Evolutionary conservation across 345 rosid species (phyloP).

Genomic region (Eucalyptus decipiens): DNA sequence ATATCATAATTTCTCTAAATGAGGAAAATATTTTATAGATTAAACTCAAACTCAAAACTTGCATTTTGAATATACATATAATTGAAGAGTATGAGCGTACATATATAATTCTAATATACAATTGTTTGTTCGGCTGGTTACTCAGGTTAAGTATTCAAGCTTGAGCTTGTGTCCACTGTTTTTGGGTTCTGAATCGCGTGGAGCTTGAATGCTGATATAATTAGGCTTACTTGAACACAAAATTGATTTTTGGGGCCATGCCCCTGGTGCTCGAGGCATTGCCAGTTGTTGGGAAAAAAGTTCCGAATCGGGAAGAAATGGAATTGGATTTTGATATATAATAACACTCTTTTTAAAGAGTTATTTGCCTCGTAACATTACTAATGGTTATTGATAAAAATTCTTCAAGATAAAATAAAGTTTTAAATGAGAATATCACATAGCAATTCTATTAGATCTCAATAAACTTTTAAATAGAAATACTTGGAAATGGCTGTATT

Average conservation of each 20-base stretch:
- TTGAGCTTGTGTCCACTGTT: not conserved
- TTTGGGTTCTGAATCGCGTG: not conserved
- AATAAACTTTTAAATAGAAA: too few relatives aligned
- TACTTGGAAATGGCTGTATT: too few relatives aligned
- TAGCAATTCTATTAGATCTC: fast-evolving
- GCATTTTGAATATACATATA: not conserved
- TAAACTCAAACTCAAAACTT: not conserved
- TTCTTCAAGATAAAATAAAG: too few relatives aligned
- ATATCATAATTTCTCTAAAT: too few relatives aligned
- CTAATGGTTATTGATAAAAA: too few relatives aligned
- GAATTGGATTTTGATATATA: too few relatives aligned
- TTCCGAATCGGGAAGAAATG: too few relatives aligned
- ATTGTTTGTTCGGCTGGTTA: not conserved
- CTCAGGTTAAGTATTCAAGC: not conserved
- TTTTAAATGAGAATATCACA: too few relatives aligned
- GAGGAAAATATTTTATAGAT: too few relatives aligned
- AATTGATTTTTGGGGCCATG: not conserved
- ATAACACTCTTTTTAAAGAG: too few relatives aligned
- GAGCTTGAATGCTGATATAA: not conserved
- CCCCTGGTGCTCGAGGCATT: not conserved
- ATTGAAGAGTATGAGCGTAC: not conserved
- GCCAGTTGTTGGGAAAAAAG: not conserved
- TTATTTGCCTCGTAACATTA: too few relatives aligned
- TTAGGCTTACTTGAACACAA: not conserved
- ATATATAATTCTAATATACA: not conserved